Evolutionary conservation across 2,329 filamentous ascomycete species (phyloP).

Genomic region (Anisogramma anomala): DNA sequence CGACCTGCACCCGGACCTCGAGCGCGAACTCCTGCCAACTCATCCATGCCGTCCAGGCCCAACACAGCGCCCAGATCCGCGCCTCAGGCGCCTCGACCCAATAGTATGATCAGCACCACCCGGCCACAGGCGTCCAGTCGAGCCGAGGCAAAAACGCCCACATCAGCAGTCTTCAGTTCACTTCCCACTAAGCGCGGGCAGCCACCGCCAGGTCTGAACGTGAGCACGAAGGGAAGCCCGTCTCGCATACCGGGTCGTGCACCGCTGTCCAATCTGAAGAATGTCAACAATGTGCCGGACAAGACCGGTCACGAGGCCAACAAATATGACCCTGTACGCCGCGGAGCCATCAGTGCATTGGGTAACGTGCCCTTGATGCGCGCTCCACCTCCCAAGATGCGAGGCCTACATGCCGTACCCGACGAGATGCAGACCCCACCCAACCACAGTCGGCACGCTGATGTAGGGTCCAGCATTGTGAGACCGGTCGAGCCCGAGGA

Average conservation of each 20-base stretch:
- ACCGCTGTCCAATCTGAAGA: slow-evolving; percentile 56
- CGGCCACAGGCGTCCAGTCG: slow-evolving; percentile 27
- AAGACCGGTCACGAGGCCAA: slow-evolving; percentile 38
- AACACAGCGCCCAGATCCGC: slow-evolving; percentile 31
- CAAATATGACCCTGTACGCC: slow-evolving; percentile 28
- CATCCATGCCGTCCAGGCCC: slow-evolving; percentile 25
- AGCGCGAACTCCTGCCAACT: slow-evolving; percentile 64
- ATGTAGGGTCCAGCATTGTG: slow-evolving; percentile 43
- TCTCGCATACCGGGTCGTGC: slow-evolving; percentile 59
- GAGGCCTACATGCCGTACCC: slow-evolving; percentile 52
- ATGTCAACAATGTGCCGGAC: slow-evolving; percentile 73
- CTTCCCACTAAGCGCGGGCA: slow-evolving; percentile 24
- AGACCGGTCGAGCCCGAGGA: slow-evolving; percentile 64
- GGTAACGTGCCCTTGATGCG: slow-evolving; percentile 38
- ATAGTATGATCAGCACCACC: slow-evolving; percentile 22
- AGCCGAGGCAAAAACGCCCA: slow-evolving; percentile 44
- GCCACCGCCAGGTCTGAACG: slow-evolving; percentile 17
- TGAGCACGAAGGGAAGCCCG: slow-evolving; percentile 39
- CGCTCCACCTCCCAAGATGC: slow-evolving; percentile 83
- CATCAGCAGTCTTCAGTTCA: slow-evolving; percentile 24
- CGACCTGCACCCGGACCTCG: slow-evolving; percentile 49
- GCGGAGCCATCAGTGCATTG: slow-evolving; percentile 26
- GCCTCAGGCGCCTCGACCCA: slow-evolving; percentile 25
- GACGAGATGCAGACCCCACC: slow-evolving; percentile 40
- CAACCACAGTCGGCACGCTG: slow-evolving; percentile 37